Evolutionary conservation across 2,329 filamentous ascomycete genomes (phyloP).

Genomic region (Endoconidiophora laricicola): DNA sequence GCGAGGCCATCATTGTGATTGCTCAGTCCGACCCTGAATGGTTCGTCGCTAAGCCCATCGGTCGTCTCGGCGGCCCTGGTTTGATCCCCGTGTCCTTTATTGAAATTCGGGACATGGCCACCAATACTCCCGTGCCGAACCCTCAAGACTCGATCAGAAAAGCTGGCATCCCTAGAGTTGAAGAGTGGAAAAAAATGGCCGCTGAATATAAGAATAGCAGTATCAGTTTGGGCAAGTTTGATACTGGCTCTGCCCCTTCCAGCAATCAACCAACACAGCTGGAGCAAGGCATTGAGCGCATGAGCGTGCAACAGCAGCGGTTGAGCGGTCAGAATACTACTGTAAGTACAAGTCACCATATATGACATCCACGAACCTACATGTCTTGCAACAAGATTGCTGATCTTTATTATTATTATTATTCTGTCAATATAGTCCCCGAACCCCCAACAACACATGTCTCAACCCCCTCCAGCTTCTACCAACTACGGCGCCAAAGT

Average conservation of each 20-base stretch:
- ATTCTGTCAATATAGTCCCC: neutral
- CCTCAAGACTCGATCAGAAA: conserved; percentile 70
- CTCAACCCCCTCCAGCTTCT: conserved; percentile 1
- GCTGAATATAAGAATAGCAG: conserved; percentile 99
- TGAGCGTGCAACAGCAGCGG: conserved; percentile 21
- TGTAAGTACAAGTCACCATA: neutral
- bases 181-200: conserved; percentile 99
- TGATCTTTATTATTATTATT: neutral
- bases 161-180: conserved; percentile 83
- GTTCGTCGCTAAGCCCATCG: conserved; percentile 99
- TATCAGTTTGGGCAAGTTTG: conserved; percentile 86
- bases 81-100: conserved; percentile 94
- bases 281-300: conserved; percentile 42
- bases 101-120: conserved; percentile 86
- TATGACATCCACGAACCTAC: neutral
- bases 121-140: conserved; percentile 65
- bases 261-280: conserved; percentile 26
- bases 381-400: neutral
- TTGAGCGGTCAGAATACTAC: conserved; percentile 6
- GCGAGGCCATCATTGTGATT: conserved; percentile 95
- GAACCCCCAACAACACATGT: neutral
- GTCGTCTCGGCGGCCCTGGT: conserved; percentile 82
- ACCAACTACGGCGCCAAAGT: conserved; percentile 18
- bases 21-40: conserved; percentile 97
- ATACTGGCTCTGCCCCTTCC: conserved; percentile 31